phyloP scores from a whole-genome alignment of 2,329 filamentous ascomycete genomes.

The Uncinocarpus reesii region DNA sequence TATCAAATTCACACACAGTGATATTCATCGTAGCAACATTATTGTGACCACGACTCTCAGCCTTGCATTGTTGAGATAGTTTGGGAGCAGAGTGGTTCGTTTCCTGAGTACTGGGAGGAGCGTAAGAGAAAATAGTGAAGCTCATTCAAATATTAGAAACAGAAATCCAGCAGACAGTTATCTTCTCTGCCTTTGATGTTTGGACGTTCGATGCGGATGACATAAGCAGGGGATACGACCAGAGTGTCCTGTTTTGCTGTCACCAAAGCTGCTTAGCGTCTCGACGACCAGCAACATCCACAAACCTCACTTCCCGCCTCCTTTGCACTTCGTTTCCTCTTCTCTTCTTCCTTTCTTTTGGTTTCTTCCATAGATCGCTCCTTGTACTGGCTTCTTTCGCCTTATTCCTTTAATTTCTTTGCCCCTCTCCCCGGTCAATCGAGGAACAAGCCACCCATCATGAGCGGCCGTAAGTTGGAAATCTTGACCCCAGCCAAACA shows the following conservation, averaged over 20 bases:
- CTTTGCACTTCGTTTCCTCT: conserved; percentile 20
- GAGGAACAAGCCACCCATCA: conserved; percentile 38
- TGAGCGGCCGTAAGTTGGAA: conserved; percentile 48
- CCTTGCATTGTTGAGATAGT: too few species aligned
- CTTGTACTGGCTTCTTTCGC: conserved; percentile 27
- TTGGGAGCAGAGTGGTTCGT: too few species aligned
- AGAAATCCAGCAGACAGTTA: too few species aligned
- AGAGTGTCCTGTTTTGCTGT: conserved; percentile 17
- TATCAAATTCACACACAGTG: too few species aligned
- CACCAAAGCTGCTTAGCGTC: conserved; percentile 17
- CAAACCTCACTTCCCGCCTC: conserved; percentile 20
- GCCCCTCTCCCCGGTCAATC: conserved; percentile 22
- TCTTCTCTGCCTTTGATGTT: too few species aligned
- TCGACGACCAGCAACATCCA: conserved; percentile 13
- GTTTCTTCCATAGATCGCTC: conserved; percentile 18
- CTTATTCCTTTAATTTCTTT: conserved; percentile 23
- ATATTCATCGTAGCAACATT: too few species aligned
- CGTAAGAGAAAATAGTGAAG: too few species aligned
- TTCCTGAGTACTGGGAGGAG: too few species aligned
- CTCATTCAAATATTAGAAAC: too few species aligned
- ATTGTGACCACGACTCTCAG: too few species aligned
- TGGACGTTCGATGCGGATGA: too few species aligned
- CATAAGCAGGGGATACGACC: conserved; percentile 14
- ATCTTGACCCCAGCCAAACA: conserved; percentile 16
- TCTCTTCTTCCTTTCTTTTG: conserved; percentile 21